phyloP scores from a whole-genome alignment of 371 early-diverging fungal genomes.

The Mucor lusitanicus region DNA sequence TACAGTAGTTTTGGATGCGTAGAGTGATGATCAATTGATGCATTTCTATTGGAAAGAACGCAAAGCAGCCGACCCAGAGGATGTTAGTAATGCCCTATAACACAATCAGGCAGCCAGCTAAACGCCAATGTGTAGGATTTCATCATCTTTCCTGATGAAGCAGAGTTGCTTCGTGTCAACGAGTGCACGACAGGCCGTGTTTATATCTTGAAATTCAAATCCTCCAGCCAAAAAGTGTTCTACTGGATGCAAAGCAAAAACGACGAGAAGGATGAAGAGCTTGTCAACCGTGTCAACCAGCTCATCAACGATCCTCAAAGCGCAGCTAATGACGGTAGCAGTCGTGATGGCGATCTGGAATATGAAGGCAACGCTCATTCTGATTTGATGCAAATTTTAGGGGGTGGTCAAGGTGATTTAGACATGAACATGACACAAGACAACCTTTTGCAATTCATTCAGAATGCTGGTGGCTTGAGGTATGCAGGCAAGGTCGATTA shows the following conservation, averaged over 20 bases:
- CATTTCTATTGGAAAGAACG: conserved; percentile 82
- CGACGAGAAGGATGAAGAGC: conserved; percentile 57
- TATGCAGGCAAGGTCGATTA: background rate
- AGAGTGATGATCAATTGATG: conserved; percentile 66
- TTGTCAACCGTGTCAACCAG: conserved; percentile 53
- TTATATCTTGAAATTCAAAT: conserved; percentile 72
- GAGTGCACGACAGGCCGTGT: conserved; percentile 78
- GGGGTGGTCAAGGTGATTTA: conserved; percentile 29
- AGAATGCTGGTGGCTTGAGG: conserved; percentile 51
- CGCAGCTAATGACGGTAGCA: conserved; percentile 26
- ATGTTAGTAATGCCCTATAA: conserved; percentile 45
- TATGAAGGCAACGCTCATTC: conserved; percentile 29
- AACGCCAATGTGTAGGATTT: conserved; percentile 46
- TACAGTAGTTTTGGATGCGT: background rate
- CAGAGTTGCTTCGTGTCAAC: conserved; percentile 63
- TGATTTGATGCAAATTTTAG: conserved; percentile 39
- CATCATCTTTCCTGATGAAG: conserved; percentile 82
- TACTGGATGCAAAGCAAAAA: conserved; percentile 83
- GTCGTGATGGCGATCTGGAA: conserved; percentile 16
- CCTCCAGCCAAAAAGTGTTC: conserved; percentile 72
- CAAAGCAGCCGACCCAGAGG: conserved; percentile 50
- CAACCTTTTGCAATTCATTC: conserved; percentile 51
- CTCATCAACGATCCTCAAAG: conserved; percentile 62
- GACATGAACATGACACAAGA: conserved; percentile 44
- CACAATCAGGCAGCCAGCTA: background rate